Conservation (phyloP, 1,284 basidiomycete species). For the Cryptococcus jaspeensis region DNA sequence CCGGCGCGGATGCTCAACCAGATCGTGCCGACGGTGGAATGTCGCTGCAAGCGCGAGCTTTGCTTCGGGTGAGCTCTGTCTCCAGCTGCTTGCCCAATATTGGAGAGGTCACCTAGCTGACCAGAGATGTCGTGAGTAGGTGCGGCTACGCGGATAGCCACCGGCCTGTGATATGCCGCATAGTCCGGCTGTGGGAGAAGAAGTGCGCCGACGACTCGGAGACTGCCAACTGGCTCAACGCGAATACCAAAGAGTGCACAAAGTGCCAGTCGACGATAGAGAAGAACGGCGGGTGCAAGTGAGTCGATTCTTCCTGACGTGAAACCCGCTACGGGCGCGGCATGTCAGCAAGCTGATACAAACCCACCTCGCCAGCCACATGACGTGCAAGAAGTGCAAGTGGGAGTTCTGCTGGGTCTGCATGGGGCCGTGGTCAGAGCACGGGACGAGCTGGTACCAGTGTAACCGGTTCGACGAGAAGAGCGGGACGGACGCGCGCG, state of each 20-base stretch:
- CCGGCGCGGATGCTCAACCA: constrained; percentile 70
- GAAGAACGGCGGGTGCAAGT: constrained; percentile 99
- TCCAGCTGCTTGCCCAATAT: not conserved
- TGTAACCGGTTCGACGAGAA: constrained; percentile 98
- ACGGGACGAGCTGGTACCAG: constrained; percentile 96
- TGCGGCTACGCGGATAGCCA: constrained; percentile 84
- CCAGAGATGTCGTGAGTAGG: constrained; percentile 9
- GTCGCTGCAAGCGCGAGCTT: constrained; percentile 70
- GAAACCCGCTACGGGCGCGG: too few relatives aligned
- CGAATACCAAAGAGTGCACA: constrained; percentile 96
- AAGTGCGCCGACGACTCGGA: constrained; percentile 98
- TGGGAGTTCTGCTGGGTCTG: constrained; percentile 70
- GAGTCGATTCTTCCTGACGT: constrained; percentile 47
- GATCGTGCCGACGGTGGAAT: constrained; percentile 85
- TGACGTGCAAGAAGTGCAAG: constrained; percentile 99
- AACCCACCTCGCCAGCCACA: constrained; percentile 64
- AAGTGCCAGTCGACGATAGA: constrained; percentile 96
- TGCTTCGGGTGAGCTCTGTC: constrained; percentile 67
- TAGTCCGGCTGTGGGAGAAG: constrained; percentile 91
- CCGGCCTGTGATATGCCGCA: constrained; percentile 82
- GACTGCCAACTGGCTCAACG: constrained; percentile 99
- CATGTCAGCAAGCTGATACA: not conserved
- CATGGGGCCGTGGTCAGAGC: constrained; percentile 91
- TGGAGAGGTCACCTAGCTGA: not conserved
- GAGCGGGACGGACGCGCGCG: constrained; percentile 79